Evolutionary conservation across 495 filamentous ascomycete species (phyloP).

Genomic region (Xylaria acuta): DNA sequence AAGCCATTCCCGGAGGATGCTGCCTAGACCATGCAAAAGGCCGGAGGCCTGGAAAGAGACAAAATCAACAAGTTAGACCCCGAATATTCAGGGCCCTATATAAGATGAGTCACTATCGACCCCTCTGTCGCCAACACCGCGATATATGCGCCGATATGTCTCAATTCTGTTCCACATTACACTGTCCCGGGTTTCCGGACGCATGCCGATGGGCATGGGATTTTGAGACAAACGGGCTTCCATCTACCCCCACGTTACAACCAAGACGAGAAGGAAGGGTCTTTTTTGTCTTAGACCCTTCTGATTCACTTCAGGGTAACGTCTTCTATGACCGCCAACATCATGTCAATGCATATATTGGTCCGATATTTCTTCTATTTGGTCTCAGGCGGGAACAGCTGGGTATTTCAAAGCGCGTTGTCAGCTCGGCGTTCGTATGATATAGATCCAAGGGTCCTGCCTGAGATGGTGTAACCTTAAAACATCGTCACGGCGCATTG

Average conservation of each 20-base stretch:
- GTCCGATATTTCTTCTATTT: neutral
- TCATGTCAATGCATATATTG: neutral
- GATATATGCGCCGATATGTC: neutral
- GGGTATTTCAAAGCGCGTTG: too few relatives aligned
- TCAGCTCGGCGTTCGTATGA: neutral
- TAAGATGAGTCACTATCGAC: neutral
- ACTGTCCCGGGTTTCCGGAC: neutral
- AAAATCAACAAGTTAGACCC: neutral
- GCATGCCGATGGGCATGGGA: neutral
- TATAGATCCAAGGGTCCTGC: too few relatives aligned
- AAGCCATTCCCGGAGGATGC: neutral
- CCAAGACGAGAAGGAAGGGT: neutral
- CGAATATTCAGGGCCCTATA: neutral
- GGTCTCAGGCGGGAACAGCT: neutral
- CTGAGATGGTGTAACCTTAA: neutral
- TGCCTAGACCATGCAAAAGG: neutral
- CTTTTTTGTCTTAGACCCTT: neutral
- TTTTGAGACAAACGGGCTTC: neutral
- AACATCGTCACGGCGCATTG: neutral
- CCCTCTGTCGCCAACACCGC: neutral
- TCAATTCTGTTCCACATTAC: neutral
- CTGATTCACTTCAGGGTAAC: neutral
- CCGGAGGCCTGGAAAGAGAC: neutral
- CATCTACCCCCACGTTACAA: neutral
- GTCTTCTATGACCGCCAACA: neutral